Evolutionary conservation across 257 asterid genomes (phyloP).

Genomic region (Paulownia fortunei): DNA sequence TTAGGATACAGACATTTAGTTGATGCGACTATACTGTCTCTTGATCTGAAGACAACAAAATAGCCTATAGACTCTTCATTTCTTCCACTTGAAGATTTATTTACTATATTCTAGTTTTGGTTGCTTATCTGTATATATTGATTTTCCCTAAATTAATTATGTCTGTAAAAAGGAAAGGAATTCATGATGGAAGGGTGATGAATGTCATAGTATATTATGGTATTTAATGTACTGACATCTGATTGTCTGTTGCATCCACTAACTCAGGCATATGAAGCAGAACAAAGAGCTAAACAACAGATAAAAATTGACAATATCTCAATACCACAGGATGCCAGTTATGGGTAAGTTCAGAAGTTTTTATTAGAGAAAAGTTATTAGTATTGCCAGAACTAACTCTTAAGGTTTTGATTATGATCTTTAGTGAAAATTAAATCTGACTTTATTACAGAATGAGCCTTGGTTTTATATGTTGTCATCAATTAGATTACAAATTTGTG

Average conservation of each 20-base stretch:
- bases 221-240: not conserved
- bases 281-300: conserved; percentile 79
- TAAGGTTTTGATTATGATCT: conserved; percentile 19
- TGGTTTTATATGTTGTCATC: not conserved
- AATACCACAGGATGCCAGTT: conserved; percentile 79
- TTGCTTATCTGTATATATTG: not conserved
- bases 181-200: not conserved
- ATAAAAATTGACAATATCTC: conserved; percentile 58
- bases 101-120: not conserved
- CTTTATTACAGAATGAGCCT: not conserved
- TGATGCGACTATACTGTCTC: conserved; percentile 13
- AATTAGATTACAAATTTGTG: conserved; percentile 10
- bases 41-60: not conserved
- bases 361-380: not conserved
- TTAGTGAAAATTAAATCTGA: not conserved
- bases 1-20: not conserved
- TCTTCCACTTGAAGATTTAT: not conserved
- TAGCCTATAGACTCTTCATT: not conserved
- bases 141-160: not conserved
- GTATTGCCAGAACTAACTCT: conserved; percentile 1
- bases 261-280: conserved; percentile 87
- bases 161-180: not conserved
- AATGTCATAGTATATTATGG: not conserved
- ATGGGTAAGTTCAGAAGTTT: conserved; percentile 62
- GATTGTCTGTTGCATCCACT: conserved; percentile 17